These are phyloP conservation scores for Phlebiopsis gigantea DNA, from an alignment of 768 basidiomycete species.

Conservation along the genomic window DNA sequence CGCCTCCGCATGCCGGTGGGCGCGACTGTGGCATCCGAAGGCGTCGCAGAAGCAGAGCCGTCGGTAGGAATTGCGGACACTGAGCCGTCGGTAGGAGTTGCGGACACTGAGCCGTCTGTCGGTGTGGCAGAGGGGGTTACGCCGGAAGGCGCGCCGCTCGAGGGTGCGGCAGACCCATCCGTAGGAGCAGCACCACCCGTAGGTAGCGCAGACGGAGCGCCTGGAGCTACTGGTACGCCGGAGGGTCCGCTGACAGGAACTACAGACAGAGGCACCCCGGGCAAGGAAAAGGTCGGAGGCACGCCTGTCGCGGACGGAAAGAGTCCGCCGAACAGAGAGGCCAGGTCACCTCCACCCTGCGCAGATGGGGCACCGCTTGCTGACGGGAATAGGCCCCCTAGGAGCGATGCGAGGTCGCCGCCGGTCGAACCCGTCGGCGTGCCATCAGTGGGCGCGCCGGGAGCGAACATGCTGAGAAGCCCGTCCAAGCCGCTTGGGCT, in stretches of 20 bases:
- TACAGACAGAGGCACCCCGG: not conserved
- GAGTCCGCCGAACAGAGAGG: not conserved
- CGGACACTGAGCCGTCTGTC: not conserved
- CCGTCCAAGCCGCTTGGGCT: not conserved
- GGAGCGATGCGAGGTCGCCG: not conserved
- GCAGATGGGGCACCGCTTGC: not conserved
- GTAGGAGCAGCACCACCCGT: not conserved
- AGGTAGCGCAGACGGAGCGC: not conserved
- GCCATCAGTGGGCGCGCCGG: too few species aligned
- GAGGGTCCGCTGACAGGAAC: not conserved
- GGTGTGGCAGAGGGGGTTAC: not conserved
- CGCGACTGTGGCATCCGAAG: too few species aligned
- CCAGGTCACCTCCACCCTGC: not conserved
- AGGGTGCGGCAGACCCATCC: not conserved
- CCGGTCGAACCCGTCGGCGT: not conserved
- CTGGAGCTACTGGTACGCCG: not conserved
- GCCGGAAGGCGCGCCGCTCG: too few species aligned
- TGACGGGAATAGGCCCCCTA: not conserved
- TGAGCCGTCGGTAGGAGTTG: not conserved
- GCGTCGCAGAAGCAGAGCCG: not conserved
- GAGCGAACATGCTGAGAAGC: not conserved
- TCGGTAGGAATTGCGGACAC: not conserved
- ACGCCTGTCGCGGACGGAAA: not conserved
- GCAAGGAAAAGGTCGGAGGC: not conserved
- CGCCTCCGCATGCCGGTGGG: not conserved